Conservation (phyloP, 2,329 filamentous ascomycete species). For the Arthrobotrys sinensis region DNA sequence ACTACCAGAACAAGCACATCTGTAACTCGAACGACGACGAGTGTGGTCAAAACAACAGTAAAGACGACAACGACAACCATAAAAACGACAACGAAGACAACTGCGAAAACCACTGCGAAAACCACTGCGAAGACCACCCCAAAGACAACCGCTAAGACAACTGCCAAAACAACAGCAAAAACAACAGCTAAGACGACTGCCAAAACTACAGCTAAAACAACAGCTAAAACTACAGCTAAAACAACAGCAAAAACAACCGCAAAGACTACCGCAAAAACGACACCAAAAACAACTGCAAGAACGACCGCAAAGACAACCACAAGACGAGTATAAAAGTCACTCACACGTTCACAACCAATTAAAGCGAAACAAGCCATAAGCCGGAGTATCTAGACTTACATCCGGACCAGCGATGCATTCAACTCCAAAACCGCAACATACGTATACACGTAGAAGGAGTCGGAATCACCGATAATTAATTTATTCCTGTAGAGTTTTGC, state of each 20-base stretch:
- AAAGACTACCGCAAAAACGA: neutral
- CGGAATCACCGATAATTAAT: neutral
- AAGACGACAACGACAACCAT: slow-evolving; percentile 19
- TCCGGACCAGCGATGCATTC: neutral
- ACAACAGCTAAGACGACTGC: neutral
- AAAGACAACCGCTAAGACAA: slow-evolving; percentile 2
- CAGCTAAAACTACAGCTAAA: neutral
- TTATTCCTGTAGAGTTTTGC: too few relatives aligned
- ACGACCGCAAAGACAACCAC: neutral
- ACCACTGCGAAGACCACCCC: neutral
- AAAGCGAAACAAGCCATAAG: neutral
- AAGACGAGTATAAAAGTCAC: neutral
- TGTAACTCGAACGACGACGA: slow-evolving; percentile 1
- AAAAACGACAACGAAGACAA: neutral
- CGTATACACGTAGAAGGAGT: neutral
- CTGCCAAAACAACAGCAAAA: neutral
- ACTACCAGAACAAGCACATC: slow-evolving; percentile 9
- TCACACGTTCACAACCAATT: neutral
- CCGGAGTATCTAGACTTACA: neutral
- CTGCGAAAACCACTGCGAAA: slow-evolving; percentile 5
- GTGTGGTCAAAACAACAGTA: neutral
- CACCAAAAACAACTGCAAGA: neutral
- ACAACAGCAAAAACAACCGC: neutral
- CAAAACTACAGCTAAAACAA: neutral
- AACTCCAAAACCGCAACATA: neutral